Evolutionary conservation across 805 yeast species (phyloP).

Genomic region (Saccharomycopsis sp.): DNA sequence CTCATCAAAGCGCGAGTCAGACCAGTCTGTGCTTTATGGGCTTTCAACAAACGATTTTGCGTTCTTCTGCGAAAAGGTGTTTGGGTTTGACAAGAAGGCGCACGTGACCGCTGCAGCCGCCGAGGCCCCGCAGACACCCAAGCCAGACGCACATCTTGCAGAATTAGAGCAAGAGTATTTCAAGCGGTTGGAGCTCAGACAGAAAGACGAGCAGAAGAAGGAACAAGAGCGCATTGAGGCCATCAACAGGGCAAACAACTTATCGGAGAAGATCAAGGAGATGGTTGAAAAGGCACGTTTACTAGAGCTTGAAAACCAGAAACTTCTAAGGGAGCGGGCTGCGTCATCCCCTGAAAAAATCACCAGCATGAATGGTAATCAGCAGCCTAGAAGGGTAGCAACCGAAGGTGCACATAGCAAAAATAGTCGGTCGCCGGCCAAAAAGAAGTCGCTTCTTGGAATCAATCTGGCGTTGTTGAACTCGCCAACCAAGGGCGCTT

Average conservation of each 20-base stretch:
- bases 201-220: constrained; percentile 9
- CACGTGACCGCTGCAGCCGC: constrained; percentile 6
- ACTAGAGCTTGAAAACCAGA: constrained; percentile 18
- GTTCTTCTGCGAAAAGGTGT: constrained; percentile 27
- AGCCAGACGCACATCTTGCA: constrained; percentile 2
- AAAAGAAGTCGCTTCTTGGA: constrained; percentile 11
- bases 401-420: constrained; percentile 3
- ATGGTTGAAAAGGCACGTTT: constrained; percentile 16
- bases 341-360: neutral
- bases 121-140: constrained; percentile 14
- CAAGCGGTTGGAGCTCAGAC: constrained; percentile 6
- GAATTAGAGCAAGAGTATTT: constrained; percentile 7
- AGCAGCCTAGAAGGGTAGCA: constrained; percentile 3
- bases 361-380: neutral
- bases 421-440: constrained; percentile 1
- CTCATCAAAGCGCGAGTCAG: neutral
- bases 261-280: constrained; percentile 13
- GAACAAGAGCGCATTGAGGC: constrained; percentile 18
- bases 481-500: neutral
- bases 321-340: constrained; percentile 15
- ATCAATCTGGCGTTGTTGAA: constrained; percentile 10
- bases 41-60: constrained; percentile 27
- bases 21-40: constrained; percentile 8
- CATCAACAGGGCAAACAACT: constrained; percentile 10
- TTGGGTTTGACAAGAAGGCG: constrained; percentile 20